Percentiles rank a stretch among this genome's conserved stretches.
These are phyloP conservation scores for Microthlaspi erraticum DNA, from an alignment of 345 rosid species.

Conservation along the genomic window DNA sequence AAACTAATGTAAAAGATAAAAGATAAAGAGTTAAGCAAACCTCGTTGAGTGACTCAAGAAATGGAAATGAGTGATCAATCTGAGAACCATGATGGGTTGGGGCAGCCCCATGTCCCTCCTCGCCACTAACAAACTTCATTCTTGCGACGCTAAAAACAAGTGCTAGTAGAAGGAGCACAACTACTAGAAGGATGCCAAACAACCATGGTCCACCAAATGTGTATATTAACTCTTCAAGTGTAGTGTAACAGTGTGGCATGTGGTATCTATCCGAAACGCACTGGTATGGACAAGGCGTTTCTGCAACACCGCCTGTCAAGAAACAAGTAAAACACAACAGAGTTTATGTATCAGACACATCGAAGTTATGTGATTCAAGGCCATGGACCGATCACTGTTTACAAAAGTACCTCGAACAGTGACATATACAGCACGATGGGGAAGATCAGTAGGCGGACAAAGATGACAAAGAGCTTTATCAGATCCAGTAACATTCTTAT, in stretches of 20 bases:
- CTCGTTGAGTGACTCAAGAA: slow-evolving; percentile 93
- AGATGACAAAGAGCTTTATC: slow-evolving; percentile 63
- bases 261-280: slow-evolving; percentile 87
- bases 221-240: slow-evolving; percentile 87
- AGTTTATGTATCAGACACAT: slow-evolving; percentile 12
- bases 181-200: slow-evolving; percentile 73
- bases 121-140: slow-evolving; percentile 87
- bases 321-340: slow-evolving; percentile 11
- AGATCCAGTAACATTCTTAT: slow-evolving; percentile 82
- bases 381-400: slow-evolving; percentile 8
- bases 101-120: slow-evolving; percentile 66
- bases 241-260: slow-evolving; percentile 91
- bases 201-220: slow-evolving; percentile 98
- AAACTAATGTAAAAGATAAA: slow-evolving; percentile 1
- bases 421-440: slow-evolving; percentile 69
- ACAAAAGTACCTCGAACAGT: slow-evolving; percentile 60
- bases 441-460: slow-evolving; percentile 75
- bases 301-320: slow-evolving; percentile 80
- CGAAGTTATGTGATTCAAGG: slow-evolving; percentile 9
- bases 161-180: slow-evolving; percentile 79
- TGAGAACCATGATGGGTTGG: slow-evolving; percentile 71
- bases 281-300: slow-evolving; percentile 83
- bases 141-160: slow-evolving; percentile 93
- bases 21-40: slow-evolving; percentile 44
- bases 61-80: slow-evolving; percentile 81